Percentiles rank a stretch among this genome's conserved stretches.
phyloP scores from a whole-genome alignment of 306 rosid genomes.

The Vigna nakashimae region DNA sequence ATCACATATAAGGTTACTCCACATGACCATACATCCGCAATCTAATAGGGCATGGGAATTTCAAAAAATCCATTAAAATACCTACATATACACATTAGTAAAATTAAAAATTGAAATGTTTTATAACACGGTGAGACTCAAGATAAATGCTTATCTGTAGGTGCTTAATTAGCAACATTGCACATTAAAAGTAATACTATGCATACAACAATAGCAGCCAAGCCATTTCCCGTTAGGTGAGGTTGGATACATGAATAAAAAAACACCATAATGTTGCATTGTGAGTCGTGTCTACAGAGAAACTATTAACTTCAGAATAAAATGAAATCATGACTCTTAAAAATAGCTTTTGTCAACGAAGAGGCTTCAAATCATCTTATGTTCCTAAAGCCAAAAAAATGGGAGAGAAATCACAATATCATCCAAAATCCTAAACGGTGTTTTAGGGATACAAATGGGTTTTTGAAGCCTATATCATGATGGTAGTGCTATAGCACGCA shows the following conservation, averaged over 20 bases:
- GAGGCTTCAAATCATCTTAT: background rate
- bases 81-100: background rate
- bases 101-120: background rate
- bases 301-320: background rate
- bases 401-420: background rate
- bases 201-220: background rate
- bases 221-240: background rate
- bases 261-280: background rate
- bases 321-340: background rate
- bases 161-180: background rate
- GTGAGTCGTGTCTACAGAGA: background rate
- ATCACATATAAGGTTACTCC: conserved; percentile 94
- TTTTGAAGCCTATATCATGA: background rate
- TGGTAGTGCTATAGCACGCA: background rate
- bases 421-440: background rate
- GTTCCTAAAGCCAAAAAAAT: background rate
- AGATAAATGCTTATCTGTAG: background rate
- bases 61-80: background rate
- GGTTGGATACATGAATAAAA: background rate
- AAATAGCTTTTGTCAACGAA: background rate
- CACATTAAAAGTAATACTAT: background rate
- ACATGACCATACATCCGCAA: conserved; percentile 98
- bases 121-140: background rate
- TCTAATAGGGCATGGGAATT: conserved; percentile 45
- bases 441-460: background rate